Percentiles rank a stretch among this genome's conserved stretches.
Evolutionary conservation across 129 eudicot genomes (phyloP).

Genomic region (Logfia minima): DNA sequence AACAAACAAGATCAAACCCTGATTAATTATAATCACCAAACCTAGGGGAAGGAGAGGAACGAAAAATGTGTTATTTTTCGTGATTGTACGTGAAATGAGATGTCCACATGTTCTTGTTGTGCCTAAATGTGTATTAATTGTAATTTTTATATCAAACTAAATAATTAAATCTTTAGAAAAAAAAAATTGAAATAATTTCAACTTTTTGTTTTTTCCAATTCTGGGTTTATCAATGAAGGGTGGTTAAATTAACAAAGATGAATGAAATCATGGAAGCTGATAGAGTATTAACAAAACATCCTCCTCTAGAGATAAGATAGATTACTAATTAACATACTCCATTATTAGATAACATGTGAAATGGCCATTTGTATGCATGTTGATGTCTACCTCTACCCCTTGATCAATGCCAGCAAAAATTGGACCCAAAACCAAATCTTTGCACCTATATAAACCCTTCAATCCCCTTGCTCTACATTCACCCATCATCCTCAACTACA

Average conservation of each 20-base stretch:
- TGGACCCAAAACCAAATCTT: slow-evolving; percentile 7
- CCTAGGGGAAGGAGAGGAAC: not conserved
- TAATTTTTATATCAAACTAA: not conserved
- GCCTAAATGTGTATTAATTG: not conserved
- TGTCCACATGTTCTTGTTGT: not conserved
- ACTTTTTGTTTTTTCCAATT: not conserved
- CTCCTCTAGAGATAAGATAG: not conserved
- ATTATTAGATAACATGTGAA: slow-evolving; percentile 2
- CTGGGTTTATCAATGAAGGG: not conserved
- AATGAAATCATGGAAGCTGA: not conserved
- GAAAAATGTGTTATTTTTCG: too few relatives aligned
- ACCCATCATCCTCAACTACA: not conserved
- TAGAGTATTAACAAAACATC: not conserved
- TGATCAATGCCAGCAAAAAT: not conserved
- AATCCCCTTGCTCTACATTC: not conserved
- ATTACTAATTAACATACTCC: not conserved
- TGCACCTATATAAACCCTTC: slow-evolving; percentile 25
- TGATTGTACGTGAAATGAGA: too few relatives aligned
- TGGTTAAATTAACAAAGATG: not conserved
- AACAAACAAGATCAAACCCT: not conserved
- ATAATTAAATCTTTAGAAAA: too few relatives aligned
- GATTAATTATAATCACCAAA: not conserved
- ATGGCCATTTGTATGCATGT: slow-evolving; percentile 22
- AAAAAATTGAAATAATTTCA: too few relatives aligned
- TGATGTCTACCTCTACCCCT: slow-evolving; percentile 25